A percentile compares a stretch with the other conserved stretches of the same genome.
These are phyloP conservation scores for Bretschneidera sinensis DNA, from an alignment of 345 rosid species.

Conservation along the genomic window DNA sequence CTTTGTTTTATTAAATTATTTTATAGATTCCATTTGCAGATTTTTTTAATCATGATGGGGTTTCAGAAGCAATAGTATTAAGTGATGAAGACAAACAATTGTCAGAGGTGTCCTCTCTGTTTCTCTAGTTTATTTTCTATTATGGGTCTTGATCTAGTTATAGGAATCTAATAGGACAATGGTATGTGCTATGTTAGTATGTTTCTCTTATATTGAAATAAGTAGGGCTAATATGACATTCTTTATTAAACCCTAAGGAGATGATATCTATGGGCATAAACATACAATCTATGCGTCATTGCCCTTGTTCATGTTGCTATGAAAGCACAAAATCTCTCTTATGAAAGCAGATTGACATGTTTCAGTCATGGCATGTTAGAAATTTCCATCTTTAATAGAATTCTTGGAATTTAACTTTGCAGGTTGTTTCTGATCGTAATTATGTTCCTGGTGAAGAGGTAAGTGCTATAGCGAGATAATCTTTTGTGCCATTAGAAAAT, in stretches of 20 bases:
- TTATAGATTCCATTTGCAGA: slow-evolving; percentile 90
- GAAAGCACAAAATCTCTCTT: background rate
- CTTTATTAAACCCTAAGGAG: too few relatives aligned
- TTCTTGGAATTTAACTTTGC: slow-evolving; percentile 23
- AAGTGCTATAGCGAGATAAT: slow-evolving; percentile 11
- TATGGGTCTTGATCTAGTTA: background rate
- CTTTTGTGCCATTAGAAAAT: background rate
- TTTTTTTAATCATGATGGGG: slow-evolving; percentile 76
- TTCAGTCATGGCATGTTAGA: background rate
- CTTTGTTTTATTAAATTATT: slow-evolving; percentile 22
- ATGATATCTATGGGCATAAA: too few relatives aligned
- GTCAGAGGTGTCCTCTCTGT: slow-evolving; percentile 52
- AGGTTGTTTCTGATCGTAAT: slow-evolving; percentile 73
- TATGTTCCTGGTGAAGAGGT: slow-evolving; percentile 84
- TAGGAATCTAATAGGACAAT: too few relatives aligned
- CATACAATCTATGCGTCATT: background rate
- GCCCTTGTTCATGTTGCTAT: background rate
- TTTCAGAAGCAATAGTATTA: slow-evolving; percentile 55
- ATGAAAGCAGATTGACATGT: slow-evolving; percentile 1
- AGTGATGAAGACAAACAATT: slow-evolving; percentile 55
- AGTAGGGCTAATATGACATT: too few relatives aligned
- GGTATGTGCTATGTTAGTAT: background rate
- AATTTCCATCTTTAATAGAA: slow-evolving; percentile 1
- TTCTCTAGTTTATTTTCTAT: slow-evolving; percentile 9
- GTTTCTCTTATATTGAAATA: background rate